A percentile compares a stretch with the other conserved stretches of the same genome.
These are phyloP conservation scores for Hyaloscypha bicolor DNA, from an alignment of 495 filamentous ascomycete species.

Conservation along the genomic window DNA sequence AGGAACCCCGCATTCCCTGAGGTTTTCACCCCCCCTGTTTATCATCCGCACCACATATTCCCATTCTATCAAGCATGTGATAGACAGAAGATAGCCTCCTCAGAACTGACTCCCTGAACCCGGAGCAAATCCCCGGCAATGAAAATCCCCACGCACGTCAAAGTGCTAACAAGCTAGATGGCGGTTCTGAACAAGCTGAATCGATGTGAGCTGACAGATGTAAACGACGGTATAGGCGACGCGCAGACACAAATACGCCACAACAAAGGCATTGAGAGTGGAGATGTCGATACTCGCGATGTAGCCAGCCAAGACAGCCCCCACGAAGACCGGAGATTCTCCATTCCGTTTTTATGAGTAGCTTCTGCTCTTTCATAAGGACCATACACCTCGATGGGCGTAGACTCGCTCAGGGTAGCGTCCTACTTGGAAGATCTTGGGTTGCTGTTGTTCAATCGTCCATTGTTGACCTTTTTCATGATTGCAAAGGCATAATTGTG, in stretches of 20 bases:
- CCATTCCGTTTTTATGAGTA: slow-evolving; percentile 44
- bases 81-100: too few relatives aligned
- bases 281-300: slow-evolving; percentile 33
- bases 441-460: slow-evolving; percentile 39
- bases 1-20: too few relatives aligned
- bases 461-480: slow-evolving; percentile 20
- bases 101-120: background rate
- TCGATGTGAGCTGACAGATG: slow-evolving; percentile 18
- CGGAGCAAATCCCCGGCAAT: background rate
- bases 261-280: slow-evolving; percentile 31
- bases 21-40: too few relatives aligned
- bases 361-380: slow-evolving; percentile 41
- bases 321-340: slow-evolving; percentile 43
- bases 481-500: slow-evolving; percentile 36
- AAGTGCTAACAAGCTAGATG: slow-evolving; percentile 5
- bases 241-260: slow-evolving; percentile 31
- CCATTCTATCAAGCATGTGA: too few relatives aligned
- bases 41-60: too few relatives aligned
- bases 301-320: slow-evolving; percentile 40
- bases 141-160: slow-evolving; percentile 3
- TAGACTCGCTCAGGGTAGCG: slow-evolving; percentile 30
- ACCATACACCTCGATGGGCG: slow-evolving; percentile 32
- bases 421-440: slow-evolving; percentile 35
- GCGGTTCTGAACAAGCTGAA: slow-evolving; percentile 11
- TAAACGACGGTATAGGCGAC: slow-evolving; percentile 34